A percentile compares a stretch with the other conserved stretches of the same genome.
These are phyloP conservation scores for Mytilinidion resinicola DNA, from an alignment of 495 filamentous ascomycete species.

Conservation along the genomic window DNA sequence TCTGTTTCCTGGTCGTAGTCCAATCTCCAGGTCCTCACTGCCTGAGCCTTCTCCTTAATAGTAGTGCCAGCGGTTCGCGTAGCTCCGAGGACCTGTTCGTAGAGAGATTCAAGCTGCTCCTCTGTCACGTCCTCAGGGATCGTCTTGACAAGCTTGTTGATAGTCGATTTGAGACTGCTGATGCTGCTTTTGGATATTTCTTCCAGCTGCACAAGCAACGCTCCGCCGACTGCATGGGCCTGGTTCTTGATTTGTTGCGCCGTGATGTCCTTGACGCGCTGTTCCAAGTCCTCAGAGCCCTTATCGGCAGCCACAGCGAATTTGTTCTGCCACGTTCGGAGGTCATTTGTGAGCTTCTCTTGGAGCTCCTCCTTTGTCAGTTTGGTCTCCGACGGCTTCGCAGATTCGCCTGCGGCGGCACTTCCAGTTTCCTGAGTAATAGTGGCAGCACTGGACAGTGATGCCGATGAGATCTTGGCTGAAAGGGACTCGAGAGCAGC, in stretches of 20 bases:
- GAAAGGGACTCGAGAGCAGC: not conserved
- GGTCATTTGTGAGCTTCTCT: slow-evolving; percentile 67
- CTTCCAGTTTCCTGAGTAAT: slow-evolving; percentile 1
- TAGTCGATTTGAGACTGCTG: slow-evolving; percentile 57
- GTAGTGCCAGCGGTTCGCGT: slow-evolving; percentile 66
- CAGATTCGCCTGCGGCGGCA: slow-evolving; percentile 14
- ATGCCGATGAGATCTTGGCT: slow-evolving; percentile 7
- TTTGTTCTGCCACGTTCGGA: slow-evolving; percentile 75
- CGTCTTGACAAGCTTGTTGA: slow-evolving; percentile 54
- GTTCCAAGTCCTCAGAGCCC: slow-evolving; percentile 63
- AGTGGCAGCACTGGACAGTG: slow-evolving; percentile 14
- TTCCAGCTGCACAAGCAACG: slow-evolving; percentile 62
- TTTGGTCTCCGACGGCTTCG: slow-evolving; percentile 3
- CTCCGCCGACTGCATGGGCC: slow-evolving; percentile 58
- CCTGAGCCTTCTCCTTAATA: slow-evolving; percentile 76
- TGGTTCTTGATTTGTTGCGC: slow-evolving; percentile 60
- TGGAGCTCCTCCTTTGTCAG: slow-evolving; percentile 44
- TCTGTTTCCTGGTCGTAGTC: slow-evolving; percentile 65
- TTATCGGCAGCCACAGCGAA: slow-evolving; percentile 78
- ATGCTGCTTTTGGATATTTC: slow-evolving; percentile 56
- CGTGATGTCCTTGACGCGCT: slow-evolving; percentile 72
- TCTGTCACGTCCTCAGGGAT: slow-evolving; percentile 50
- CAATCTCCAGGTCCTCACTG: slow-evolving; percentile 70
- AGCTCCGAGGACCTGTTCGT: slow-evolving; percentile 56
- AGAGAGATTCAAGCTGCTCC: slow-evolving; percentile 48